Evolutionary conservation across 2,329 filamentous ascomycete species (phyloP).

Genomic region (Dothistroma septosporum): DNA sequence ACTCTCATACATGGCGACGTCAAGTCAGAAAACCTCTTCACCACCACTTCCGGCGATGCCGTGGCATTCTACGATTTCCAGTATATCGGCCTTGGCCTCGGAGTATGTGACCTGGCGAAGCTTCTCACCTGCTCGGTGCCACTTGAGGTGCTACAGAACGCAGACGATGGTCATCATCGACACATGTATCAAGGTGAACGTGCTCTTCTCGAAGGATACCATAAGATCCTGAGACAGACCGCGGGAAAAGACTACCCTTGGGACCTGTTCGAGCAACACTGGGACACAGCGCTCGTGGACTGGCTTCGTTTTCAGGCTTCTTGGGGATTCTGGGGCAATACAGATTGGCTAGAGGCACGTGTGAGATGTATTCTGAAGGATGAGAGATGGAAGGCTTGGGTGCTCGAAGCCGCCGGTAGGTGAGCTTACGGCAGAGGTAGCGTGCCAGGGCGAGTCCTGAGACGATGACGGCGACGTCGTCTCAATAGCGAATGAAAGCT

Average conservation of each 20-base stretch:
- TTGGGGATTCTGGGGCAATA: slow-evolving; percentile 26
- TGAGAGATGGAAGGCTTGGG: slow-evolving; percentile 15
- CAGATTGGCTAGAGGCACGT: slow-evolving; percentile 25
- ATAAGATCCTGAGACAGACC: slow-evolving; percentile 34
- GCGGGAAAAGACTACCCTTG: slow-evolving; percentile 49
- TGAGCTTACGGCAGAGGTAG: background rate
- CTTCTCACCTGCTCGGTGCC: slow-evolving; percentile 64
- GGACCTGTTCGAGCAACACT: slow-evolving; percentile 55
- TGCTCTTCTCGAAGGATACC: slow-evolving; percentile 51
- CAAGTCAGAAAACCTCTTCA: slow-evolving; percentile 66
- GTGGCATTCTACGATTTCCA: slow-evolving; percentile 68
- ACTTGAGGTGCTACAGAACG: slow-evolving; percentile 45
- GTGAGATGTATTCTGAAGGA: slow-evolving; percentile 21
- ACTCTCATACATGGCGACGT: slow-evolving; percentile 66
- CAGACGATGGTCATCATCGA: background rate
- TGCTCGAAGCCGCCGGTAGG: slow-evolving; percentile 3
- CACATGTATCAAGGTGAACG: slow-evolving; percentile 51
- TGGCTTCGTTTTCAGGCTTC: slow-evolving; percentile 51
- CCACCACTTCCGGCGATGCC: slow-evolving; percentile 44
- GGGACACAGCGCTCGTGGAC: slow-evolving; percentile 64
- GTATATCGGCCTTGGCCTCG: slow-evolving; percentile 61
- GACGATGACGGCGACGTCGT: background rate
- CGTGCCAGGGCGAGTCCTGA: background rate
- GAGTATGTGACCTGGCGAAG: slow-evolving; percentile 64
- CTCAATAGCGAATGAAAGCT: too few relatives aligned